Percentiles rank a stretch among this genome's conserved stretches.
Conservation (phyloP, 192 early-diverging fungal species). For the Backusella mclennaniae region DNA sequence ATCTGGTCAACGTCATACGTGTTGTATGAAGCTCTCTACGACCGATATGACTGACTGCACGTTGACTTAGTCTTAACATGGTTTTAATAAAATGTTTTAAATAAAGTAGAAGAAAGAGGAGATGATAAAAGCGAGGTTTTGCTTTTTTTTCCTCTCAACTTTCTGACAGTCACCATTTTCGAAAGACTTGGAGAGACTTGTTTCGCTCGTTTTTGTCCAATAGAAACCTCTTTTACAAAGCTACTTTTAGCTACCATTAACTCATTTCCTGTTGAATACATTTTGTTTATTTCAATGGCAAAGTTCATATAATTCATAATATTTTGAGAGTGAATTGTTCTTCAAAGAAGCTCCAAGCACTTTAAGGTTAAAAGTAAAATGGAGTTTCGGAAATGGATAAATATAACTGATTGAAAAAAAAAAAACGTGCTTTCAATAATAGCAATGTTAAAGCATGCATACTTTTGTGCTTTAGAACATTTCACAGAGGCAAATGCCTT, state of each 20-base stretch:
- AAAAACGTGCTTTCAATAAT: too few species aligned
- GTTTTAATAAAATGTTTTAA: background rate
- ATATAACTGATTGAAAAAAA: too few species aligned
- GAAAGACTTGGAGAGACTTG: background rate
- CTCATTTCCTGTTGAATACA: background rate
- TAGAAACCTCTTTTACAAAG: background rate
- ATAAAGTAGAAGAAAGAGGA: background rate
- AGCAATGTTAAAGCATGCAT: too few species aligned
- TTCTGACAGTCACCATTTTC: slow-evolving; percentile 1
- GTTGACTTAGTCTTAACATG: background rate
- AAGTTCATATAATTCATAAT: background rate
- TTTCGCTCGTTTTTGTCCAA: background rate
- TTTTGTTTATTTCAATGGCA: background rate
- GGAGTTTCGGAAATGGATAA: background rate
- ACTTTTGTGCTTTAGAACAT: too few species aligned
- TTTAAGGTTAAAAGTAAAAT: background rate
- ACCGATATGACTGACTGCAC: background rate
- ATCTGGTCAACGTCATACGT: background rate
- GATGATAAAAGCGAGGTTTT: background rate
- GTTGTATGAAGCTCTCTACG: background rate
- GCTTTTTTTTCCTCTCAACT: background rate
- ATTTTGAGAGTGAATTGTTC: background rate
- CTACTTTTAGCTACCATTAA: too few species aligned
- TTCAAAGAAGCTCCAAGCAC: background rate
- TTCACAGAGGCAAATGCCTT: too few species aligned